phyloP scores from a whole-genome alignment of 257 asterid species.

The Misopates orontium region DNA sequence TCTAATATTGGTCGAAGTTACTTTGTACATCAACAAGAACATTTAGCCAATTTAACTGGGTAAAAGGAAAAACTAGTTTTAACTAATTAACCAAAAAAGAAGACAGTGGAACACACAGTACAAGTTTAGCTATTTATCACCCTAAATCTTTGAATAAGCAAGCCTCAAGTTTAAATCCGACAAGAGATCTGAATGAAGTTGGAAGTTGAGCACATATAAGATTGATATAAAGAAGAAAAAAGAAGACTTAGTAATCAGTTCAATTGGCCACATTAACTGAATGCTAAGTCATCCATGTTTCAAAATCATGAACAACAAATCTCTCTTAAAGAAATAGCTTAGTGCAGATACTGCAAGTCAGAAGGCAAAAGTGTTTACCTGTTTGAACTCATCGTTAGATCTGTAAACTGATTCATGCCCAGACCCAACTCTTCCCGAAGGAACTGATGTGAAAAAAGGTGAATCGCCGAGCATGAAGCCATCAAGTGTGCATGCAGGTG shows the following conservation, averaged over 20 bases:
- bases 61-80: not conserved
- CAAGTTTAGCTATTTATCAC: slow-evolving; percentile 7
- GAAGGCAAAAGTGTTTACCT: slow-evolving; percentile 44
- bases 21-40: not conserved
- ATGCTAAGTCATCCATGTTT: not conserved
- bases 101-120: slow-evolving; percentile 6
- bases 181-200: not conserved
- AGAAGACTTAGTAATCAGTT: not conserved
- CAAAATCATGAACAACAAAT: slow-evolving; percentile 18
- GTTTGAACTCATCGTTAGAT: slow-evolving; percentile 95
- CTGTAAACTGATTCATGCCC: slow-evolving; percentile 86
- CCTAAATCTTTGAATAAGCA: not conserved
- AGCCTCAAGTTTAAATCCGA: slow-evolving; percentile 11
- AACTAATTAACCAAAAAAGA: not conserved
- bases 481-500: slow-evolving; percentile 85
- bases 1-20: not conserved
- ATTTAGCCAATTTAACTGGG: slow-evolving; percentile 1
- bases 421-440: slow-evolving; percentile 95
- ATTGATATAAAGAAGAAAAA: not conserved
- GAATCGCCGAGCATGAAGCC: slow-evolving; percentile 97
- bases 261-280: slow-evolving; percentile 7
- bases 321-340: slow-evolving; percentile 1
- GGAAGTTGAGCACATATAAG: not conserved
- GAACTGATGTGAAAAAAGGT: slow-evolving; percentile 97
- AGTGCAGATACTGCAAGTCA: slow-evolving; percentile 21